Percentiles rank a stretch among this genome's conserved stretches.
phyloP scores from a whole-genome alignment of 176 grass and related monocot genomes.

The Phoenix dactylifera region DNA sequence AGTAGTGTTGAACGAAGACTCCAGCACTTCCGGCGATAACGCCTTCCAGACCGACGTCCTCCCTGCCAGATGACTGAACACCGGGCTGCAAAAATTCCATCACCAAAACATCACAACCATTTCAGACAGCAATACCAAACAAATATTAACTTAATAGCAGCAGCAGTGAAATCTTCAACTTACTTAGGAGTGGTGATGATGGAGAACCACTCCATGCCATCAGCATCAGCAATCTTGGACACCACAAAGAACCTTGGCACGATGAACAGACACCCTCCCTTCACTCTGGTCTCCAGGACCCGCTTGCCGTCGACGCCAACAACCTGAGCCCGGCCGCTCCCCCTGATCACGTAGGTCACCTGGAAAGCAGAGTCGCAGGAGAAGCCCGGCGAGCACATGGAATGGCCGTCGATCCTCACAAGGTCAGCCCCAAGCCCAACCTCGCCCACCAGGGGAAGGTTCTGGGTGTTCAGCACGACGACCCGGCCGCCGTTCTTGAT shows the following conservation, averaged over 20 bases:
- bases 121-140: no score
- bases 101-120: neutral
- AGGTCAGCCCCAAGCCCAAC: slow-evolving; percentile 74
- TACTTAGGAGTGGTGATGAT: slow-evolving; percentile 92
- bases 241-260: slow-evolving; percentile 81
- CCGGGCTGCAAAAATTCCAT: slow-evolving; percentile 33
- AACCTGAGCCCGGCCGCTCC: slow-evolving; percentile 69
- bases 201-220: slow-evolving; percentile 88
- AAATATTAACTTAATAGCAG: no score
- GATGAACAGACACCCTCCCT: slow-evolving; percentile 61
- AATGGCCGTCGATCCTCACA: slow-evolving; percentile 55
- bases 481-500: slow-evolving; percentile 59
- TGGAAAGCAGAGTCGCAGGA: slow-evolving; percentile 87
- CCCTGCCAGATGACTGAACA: slow-evolving; percentile 66
- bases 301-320: slow-evolving; percentile 63
- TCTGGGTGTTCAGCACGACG: slow-evolving; percentile 73
- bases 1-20: slow-evolving; percentile 49
- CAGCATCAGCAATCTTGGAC: slow-evolving; percentile 73
- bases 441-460: slow-evolving; percentile 60
- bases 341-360: slow-evolving; percentile 71
- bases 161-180: neutral
- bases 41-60: slow-evolving; percentile 91
- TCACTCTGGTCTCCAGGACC: slow-evolving; percentile 41
- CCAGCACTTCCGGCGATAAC: slow-evolving; percentile 57
- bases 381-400: slow-evolving; percentile 93